These are phyloP conservation scores for Phialophora verrucosa DNA, from an alignment of 2,329 filamentous ascomycete genomes.

Conservation along the genomic window DNA sequence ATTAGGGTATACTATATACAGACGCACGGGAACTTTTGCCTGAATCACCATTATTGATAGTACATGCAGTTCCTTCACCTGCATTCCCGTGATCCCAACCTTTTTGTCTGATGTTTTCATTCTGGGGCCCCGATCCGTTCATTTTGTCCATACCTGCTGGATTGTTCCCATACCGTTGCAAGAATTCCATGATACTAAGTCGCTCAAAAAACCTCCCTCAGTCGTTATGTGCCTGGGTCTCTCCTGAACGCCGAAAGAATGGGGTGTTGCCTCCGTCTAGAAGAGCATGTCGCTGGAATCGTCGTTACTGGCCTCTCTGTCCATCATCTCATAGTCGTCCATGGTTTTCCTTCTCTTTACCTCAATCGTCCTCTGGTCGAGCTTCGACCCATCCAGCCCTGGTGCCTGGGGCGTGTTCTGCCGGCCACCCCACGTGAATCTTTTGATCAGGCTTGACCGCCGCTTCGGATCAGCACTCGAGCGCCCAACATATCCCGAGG, in stretches of 20 bases:
- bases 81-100: neutral
- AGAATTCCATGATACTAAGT: neutral
- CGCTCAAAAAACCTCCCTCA: conserved; percentile 1
- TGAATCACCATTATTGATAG: conserved; percentile 9
- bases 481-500: conserved; percentile 23
- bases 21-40: conserved; percentile 3
- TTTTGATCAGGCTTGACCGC: conserved; percentile 30
- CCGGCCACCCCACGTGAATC: conserved; percentile 33
- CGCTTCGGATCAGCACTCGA: conserved; percentile 27
- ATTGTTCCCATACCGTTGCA: neutral
- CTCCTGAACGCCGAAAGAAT: conserved; percentile 15
- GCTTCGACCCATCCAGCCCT: conserved; percentile 21
- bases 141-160: neutral
- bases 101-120: conserved; percentile 1
- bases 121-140: conserved; percentile 1
- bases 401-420: conserved; percentile 13
- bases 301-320: conserved; percentile 25
- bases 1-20: conserved; percentile 12
- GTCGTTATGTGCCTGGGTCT: neutral
- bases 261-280: conserved; percentile 2
- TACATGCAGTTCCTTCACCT: conserved; percentile 6
- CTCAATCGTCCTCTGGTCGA: conserved; percentile 31
- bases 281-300: conserved; percentile 35
- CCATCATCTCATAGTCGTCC: conserved; percentile 34
- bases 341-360: conserved; percentile 37